These are phyloP conservation scores for Candida insectorum DNA, from an alignment of 805 yeast species.

Conservation along the genomic window DNA sequence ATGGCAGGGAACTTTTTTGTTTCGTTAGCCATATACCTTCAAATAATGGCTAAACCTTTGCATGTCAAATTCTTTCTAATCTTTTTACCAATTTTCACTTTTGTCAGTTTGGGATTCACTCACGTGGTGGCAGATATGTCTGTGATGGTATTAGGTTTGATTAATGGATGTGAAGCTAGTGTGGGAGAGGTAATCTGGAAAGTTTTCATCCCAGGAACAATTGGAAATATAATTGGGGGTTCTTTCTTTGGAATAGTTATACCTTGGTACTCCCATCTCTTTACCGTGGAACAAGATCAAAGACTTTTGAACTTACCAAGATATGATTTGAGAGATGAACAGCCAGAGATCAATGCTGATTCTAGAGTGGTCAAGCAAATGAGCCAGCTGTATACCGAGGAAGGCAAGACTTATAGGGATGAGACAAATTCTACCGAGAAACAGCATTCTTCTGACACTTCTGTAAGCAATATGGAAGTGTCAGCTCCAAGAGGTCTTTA, in stretches of 20 bases:
- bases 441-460: conserved; percentile 4
- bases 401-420: neutral
- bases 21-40: conserved; percentile 70
- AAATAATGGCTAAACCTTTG: conserved; percentile 72
- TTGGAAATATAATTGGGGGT: conserved; percentile 85
- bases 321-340: conserved; percentile 74
- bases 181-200: conserved; percentile 73
- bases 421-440: neutral
- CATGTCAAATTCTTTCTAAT: conserved; percentile 70
- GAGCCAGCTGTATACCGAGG: neutral
- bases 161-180: conserved; percentile 57
- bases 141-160: conserved; percentile 59
- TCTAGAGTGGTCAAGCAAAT: conserved; percentile 67
- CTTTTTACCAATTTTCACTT: conserved; percentile 67
- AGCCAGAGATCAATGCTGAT: conserved; percentile 72
- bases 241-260: conserved; percentile 56
- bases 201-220: conserved; percentile 60
- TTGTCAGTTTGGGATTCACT: conserved; percentile 75
- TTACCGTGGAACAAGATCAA: conserved; percentile 70
- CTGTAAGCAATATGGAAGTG: conserved; percentile 3
- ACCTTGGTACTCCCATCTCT: conserved; percentile 72
- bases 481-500: conserved; percentile 9
- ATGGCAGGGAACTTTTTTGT: conserved; percentile 79
- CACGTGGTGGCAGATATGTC: conserved; percentile 86
- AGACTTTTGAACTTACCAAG: conserved; percentile 58